Evolutionary conservation across 2,329 filamentous ascomycete species (phyloP), one percentile per base, ranked within the genome.

Genomic region (Hymenoscyphus albidus): DNA sequence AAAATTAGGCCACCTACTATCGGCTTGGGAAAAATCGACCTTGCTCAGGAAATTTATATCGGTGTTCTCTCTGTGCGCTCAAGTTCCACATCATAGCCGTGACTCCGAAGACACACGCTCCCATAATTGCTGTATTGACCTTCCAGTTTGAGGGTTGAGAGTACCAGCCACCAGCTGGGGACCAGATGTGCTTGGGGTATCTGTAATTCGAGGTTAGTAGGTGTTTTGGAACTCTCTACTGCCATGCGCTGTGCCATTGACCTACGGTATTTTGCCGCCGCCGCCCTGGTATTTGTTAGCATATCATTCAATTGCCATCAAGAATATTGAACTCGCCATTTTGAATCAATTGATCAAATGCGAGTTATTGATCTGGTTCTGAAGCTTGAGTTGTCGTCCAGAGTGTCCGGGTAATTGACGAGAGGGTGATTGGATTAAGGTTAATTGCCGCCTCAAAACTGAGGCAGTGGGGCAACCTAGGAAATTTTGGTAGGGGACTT

Each of bases 121-220:
- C 85, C 76, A 93, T 87, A 71, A 95, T 82, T 63, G 89, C 83
- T 5, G 95, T 99, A 83, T 99, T 99, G 74, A 82, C 81, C 78
- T 90, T 95, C 95, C 95, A 99, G 84, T 99, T 99, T 71, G 85
- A 83, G 62, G 95, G 95, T 78, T 96, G 94, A 62, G 89, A 82
- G 80, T 99, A 99, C 95, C 95, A 99, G 80, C 95, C 95, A 85
- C 95, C 95, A 70, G 94, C 84, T 68, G 95, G 95, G 76, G 95
- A 98, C 95, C 95, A 99, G 85, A 99, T 92, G 84, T 99, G 94
- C 85, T 97, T 97, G 78, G 93, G 93, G 81, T 97, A 97, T 76
- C 92, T 96, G 39, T 74, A 32, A 51, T 39, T 58, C 31, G 18
- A 44, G 63, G 64, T 72, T 58, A 71, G 69, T 58, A 62, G 64